Percentiles rank a stretch among this genome's conserved stretches.
These are phyloP conservation scores for Taiozyma sp. DNA, from an alignment of 1,139 yeast species.

Conservation along the genomic window DNA sequence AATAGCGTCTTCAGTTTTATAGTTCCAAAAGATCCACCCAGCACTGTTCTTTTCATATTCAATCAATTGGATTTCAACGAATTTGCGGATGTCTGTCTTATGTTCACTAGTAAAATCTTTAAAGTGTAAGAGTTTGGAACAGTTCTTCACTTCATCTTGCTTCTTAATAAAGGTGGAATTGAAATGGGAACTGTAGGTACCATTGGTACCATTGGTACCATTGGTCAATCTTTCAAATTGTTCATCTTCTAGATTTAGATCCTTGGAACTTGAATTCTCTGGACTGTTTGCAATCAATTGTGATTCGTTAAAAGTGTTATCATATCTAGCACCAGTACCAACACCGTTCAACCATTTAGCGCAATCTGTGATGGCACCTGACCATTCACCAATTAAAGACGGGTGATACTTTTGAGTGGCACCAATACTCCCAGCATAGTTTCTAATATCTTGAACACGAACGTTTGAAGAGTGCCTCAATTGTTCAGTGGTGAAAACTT, in stretches of 20 bases:
- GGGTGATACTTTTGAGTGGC: slow-evolving; percentile 39
- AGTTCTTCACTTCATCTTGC: slow-evolving; percentile 19
- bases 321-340: slow-evolving; percentile 82
- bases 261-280: neutral
- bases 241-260: neutral
- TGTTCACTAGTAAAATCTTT: slow-evolving; percentile 31
- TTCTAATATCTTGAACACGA: slow-evolving; percentile 29
- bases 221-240: neutral
- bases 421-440: slow-evolving; percentile 34
- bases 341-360: slow-evolving; percentile 91
- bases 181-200: neutral
- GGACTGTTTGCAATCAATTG: slow-evolving; percentile 24
- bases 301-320: slow-evolving; percentile 43
- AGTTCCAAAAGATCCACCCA: slow-evolving; percentile 72
- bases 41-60: slow-evolving; percentile 36
- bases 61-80: slow-evolving; percentile 47
- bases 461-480: slow-evolving; percentile 29
- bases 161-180: neutral
- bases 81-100: slow-evolving; percentile 35
- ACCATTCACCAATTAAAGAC: slow-evolving; percentile 73
- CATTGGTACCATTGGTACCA: neutral
- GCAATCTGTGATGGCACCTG: slow-evolving; percentile 94
- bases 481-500: slow-evolving; percentile 45
- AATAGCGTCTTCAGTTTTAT: slow-evolving; percentile 55
- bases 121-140: slow-evolving; percentile 31